These are phyloP conservation scores for Danielia oregonensis DNA, from an alignment of 805 yeast genomes.

Conservation along the genomic window DNA sequence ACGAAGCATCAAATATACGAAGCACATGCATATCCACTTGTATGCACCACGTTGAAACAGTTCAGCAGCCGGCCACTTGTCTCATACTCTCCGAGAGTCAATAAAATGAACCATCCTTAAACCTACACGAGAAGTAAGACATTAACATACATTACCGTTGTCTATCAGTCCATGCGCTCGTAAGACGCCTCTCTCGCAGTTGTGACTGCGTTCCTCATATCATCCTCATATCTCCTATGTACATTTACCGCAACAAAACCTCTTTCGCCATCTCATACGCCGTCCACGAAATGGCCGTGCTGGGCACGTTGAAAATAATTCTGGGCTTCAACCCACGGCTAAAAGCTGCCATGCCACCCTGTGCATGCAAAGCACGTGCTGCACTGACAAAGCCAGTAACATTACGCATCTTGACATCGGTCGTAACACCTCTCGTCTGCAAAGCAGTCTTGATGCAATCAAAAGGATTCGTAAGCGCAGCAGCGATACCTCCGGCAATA, in stretches of 20 bases:
- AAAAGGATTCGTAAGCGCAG: constrained; percentile 90
- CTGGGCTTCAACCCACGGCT: constrained; percentile 86
- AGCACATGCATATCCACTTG: too few species aligned
- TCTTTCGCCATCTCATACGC: constrained; percentile 96
- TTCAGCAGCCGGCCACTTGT: too few species aligned
- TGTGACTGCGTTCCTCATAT: too few species aligned
- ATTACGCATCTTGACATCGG: constrained; percentile 44
- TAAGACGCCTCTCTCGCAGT: too few species aligned
- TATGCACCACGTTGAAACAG: too few species aligned
- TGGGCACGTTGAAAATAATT: constrained; percentile 87
- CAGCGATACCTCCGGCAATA: constrained; percentile 90
- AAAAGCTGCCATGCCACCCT: constrained; percentile 66
- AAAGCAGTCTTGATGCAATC: constrained; percentile 90
- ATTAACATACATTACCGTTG: too few species aligned
- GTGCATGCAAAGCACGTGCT: constrained; percentile 57
- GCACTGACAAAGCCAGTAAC: constrained; percentile 72
- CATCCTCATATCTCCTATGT: too few species aligned
- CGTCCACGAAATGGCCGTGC: constrained; percentile 97
- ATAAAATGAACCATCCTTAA: too few species aligned
- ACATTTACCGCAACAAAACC: constrained; percentile 38
- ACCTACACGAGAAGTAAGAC: too few species aligned
- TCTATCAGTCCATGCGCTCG: too few species aligned
- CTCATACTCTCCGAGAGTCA: too few species aligned
- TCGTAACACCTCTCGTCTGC: constrained; percentile 70
- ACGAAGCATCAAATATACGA: too few species aligned